Evolutionary conservation across 495 filamentous ascomycete species (phyloP), one percentile per base, ranked within the genome.

Genomic region (Xylaria palmicola): DNA sequence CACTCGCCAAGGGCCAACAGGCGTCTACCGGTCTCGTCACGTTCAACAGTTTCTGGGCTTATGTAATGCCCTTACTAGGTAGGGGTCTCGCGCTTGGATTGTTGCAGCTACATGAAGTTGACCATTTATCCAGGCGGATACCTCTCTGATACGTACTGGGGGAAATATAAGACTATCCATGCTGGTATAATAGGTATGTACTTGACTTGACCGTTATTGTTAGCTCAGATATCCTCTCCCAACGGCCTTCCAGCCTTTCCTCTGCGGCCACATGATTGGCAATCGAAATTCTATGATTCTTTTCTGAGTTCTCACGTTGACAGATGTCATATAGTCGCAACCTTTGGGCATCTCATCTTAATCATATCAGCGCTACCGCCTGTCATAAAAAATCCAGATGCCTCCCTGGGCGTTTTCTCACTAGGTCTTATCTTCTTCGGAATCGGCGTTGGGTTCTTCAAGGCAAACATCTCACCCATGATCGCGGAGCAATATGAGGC

Each of bases 31-130:
- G 81, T 44, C 62, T 92, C 53, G 86, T 84, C 12, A 81, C 80
- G 62, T 89, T 91, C 79, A 91, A 90, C 69, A 71, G 78, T 20
- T 91, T 92, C 75, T 91, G 88, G 89, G 80, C 83, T 19, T 92
- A 92, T 64, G 62, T 85, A 29, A 87, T 85, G 70, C 90, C 90
- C 10, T 73, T 92, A 32, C 64, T 83, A 6, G 82, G 81, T 74
- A 63, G 59, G 71, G 8, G 24, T 22, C 20, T 54, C 40, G n/a
- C 15, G 7, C 22, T n/a, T 44, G 12, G 4, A 32, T 39, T 3
- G 6, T 29, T 19, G 1, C 4, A 17, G 19, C 22, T 32, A 39
- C 29, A n/a, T 43, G 27, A 55, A 48, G 37, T 39, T 64, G 51
- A 60, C 68, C n/a, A 17, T 32, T 30, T 17, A 41, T 10, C 50